phyloP scores from a whole-genome alignment of 192 early-diverging fungal species.

The Backusella parvicylindrica region DNA sequence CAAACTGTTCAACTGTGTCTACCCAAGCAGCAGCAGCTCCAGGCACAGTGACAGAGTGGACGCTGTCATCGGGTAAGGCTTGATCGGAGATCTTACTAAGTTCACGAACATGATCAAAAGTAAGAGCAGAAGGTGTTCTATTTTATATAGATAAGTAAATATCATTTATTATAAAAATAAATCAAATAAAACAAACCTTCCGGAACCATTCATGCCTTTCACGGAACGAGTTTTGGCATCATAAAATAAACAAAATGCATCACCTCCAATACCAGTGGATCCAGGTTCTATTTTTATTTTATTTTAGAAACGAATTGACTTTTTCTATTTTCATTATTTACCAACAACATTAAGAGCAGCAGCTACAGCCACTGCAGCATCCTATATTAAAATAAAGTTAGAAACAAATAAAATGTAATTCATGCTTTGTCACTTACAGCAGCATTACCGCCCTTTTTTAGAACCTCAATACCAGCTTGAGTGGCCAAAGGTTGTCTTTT shows the following conservation, averaged over 20 bases:
- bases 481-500: conserved; percentile 69
- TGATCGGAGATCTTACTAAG: conserved; percentile 23
- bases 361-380: conserved; percentile 66
- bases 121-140: conserved; percentile 52
- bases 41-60: conserved; percentile 63
- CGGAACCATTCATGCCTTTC: conserved; percentile 59
- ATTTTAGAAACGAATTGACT: not conserved
- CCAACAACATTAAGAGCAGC: conserved; percentile 68
- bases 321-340: conserved; percentile 10
- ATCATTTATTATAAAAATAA: not conserved
- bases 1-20: conserved; percentile 61
- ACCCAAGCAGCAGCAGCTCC: conserved; percentile 76
- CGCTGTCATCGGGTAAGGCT: conserved; percentile 37
- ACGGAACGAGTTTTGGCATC: conserved; percentile 55
- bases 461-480: conserved; percentile 58
- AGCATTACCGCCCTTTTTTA: conserved; percentile 71
- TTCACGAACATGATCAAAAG: conserved; percentile 40
- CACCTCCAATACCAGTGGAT: conserved; percentile 78
- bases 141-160: conserved; percentile 19
- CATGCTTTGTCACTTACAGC: conserved; percentile 45
- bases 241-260: conserved; percentile 78
- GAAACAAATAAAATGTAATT: not conserved
- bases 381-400: conserved; percentile 21
- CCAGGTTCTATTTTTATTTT: conserved; percentile 52
- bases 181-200: conserved; percentile 31